A percentile compares a stretch with the other conserved stretches of the same genome.
These are phyloP conservation scores for Sporothrix luriei DNA, from an alignment of 2,329 filamentous ascomycete genomes.

Conservation along the genomic window DNA sequence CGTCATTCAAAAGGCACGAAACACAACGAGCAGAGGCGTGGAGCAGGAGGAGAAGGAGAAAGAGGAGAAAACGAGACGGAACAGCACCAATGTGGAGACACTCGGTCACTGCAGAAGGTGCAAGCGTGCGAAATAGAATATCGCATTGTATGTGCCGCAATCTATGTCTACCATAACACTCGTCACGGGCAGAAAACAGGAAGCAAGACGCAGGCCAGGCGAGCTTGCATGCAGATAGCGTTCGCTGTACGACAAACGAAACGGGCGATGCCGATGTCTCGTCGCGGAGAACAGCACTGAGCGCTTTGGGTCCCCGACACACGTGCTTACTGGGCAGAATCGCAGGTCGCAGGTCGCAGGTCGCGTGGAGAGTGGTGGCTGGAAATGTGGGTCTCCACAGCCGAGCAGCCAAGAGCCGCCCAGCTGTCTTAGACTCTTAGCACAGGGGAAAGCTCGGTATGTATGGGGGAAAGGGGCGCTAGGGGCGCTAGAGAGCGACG, in stretches of 20 bases:
- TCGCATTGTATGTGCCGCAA: not conserved
- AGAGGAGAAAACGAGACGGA: slow-evolving; percentile 3
- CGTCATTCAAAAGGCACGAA: too few species aligned
- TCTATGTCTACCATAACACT: not conserved
- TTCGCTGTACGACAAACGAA: not conserved
- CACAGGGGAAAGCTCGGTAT: not conserved
- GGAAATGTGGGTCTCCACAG: not conserved
- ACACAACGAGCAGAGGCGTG: too few species aligned
- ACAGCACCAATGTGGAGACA: slow-evolving; percentile 18
- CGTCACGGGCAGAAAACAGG: not conserved
- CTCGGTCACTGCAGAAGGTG: not conserved
- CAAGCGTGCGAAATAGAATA: not conserved
- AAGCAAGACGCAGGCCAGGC: not conserved
- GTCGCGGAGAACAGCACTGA: not conserved
- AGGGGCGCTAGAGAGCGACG: slow-evolving; percentile 15
- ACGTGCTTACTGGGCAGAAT: not conserved
- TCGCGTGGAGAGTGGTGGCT: not conserved
- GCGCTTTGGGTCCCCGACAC: not conserved
- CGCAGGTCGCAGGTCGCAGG: not conserved
- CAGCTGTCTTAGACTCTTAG: too few species aligned
- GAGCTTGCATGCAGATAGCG: not conserved
- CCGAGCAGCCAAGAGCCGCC: not conserved
- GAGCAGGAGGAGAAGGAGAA: slow-evolving; percentile 6
- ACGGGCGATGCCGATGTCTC: not conserved
- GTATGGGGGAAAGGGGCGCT: not conserved